Evolutionary conservation across 495 filamentous ascomycete species (phyloP).

Genomic region (Penicillium daleae): DNA sequence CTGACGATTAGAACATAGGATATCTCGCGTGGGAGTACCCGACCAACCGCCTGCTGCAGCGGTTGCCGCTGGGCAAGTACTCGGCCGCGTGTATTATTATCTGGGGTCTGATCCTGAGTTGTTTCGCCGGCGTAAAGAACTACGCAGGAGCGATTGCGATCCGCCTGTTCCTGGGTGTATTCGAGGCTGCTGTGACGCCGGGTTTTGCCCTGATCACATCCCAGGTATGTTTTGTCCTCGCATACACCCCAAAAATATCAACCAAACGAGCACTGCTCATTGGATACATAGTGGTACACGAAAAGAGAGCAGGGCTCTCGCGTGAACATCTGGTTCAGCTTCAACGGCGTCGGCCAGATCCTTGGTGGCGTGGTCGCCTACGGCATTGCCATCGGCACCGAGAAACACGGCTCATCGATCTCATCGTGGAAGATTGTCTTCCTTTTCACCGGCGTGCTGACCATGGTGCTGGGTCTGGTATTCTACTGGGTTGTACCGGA

Average conservation of each 20-base stretch:
- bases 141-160: conserved; percentile 57
- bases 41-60: conserved; percentile 62
- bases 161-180: conserved; percentile 62
- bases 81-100: conserved; percentile 58
- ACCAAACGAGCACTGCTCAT: too few species aligned
- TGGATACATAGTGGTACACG: conserved; percentile 58
- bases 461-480: conserved; percentile 56
- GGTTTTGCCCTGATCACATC: conserved; percentile 66
- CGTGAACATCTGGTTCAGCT: conserved; percentile 65
- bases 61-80: conserved; percentile 62
- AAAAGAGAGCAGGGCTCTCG: conserved; percentile 61
- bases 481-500: conserved; percentile 71
- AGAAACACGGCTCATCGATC: conserved; percentile 55
- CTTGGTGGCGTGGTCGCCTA: conserved; percentile 67
- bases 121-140: conserved; percentile 54
- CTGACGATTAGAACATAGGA: conserved; percentile 32
- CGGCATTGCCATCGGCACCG: conserved; percentile 63
- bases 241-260: too few species aligned
- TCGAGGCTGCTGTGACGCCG: conserved; percentile 65
- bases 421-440: conserved; percentile 72
- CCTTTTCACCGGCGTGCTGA: conserved; percentile 66
- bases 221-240: conserved; percentile 32
- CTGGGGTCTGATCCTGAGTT: conserved; percentile 60
- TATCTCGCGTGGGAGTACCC: conserved; percentile 70
- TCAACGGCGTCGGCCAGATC: conserved; percentile 64